Base-by-base conservation (phyloP, 2,329 filamentous ascomycete genomes). In the Colletotrichum magnum region DNA sequence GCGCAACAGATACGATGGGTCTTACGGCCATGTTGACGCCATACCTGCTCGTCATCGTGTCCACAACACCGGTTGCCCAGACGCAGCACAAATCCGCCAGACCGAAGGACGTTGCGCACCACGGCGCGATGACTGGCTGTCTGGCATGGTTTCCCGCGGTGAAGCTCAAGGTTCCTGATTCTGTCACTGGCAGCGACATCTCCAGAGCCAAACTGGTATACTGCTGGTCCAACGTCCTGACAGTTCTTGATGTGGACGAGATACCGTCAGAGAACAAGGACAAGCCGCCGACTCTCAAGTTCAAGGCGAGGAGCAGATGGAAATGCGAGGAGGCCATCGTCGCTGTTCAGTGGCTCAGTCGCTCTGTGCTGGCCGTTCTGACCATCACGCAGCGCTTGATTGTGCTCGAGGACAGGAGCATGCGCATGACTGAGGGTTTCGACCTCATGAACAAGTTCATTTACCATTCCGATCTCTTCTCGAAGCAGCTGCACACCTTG, bases 161-260 rank as follows among this genome's bases (percentile, higher is more conserved):
- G 53, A 96, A 93, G 76, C 84, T 99, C 51, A 98, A 98, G 79
- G 88, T 89, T 16, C 88, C 90, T 10, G 91, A 94, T 71, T 84
- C 88, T 2, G 86, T 88, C 54, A 89, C 88, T 0, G 90, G 89
- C 5, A 92, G 90, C 74, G 88, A 90, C 7, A 86, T 91, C 10
- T 95, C 93, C 18, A 92, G 91, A 76, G 93, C 92, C 45, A 98
- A 99, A 79, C 87, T 99, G 18, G 95, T 94, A 0, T 99, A 99
- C 82, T 98, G 95, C 80, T 99, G 96, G 96, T 98, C 96, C 2
- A 98, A 98, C 75, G 90, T 98, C n/a, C 83, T 99, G 72, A 98
- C 95, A 0, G 91, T 99, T 5, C 83, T 99, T 26, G 96, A 99
- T 72, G 90, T 98, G 12, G 91, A 95, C 59, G 92, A 96, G 73